phyloP scores from a whole-genome alignment of 2,329 filamentous ascomycete genomes.

The Penicillium freii region DNA sequence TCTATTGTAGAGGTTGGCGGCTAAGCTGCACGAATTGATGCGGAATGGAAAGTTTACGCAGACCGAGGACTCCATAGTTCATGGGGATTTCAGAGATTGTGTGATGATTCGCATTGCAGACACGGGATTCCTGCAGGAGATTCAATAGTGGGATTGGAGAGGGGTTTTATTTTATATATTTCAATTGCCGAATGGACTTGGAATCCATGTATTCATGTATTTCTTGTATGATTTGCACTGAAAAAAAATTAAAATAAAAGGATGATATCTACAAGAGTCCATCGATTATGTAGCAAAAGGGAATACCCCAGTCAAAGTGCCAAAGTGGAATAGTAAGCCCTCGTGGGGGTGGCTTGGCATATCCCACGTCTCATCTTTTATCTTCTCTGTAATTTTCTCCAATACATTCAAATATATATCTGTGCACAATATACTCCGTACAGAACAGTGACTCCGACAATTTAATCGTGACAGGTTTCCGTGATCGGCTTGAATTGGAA shows the following conservation, averaged over 20 bases:
- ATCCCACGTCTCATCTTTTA: not conserved
- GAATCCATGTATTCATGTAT: not conserved
- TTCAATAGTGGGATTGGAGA: not conserved
- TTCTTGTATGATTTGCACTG: slow-evolving; percentile 4
- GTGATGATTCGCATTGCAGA: slow-evolving; percentile 10
- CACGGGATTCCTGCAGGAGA: slow-evolving; percentile 1
- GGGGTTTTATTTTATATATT: not conserved
- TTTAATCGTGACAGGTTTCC: not conserved
- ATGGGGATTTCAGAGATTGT: not conserved
- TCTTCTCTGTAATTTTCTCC: not conserved
- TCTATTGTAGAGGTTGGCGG: not conserved
- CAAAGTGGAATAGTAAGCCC: not conserved
- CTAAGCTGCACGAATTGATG: slow-evolving; percentile 1
- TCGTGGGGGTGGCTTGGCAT: slow-evolving; percentile 3
- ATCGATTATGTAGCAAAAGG: too few species aligned
- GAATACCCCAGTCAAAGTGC: not conserved
- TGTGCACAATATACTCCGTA: not conserved
- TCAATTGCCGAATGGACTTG: not conserved
- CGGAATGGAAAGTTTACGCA: not conserved
- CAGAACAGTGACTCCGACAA: not conserved
- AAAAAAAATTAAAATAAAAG: not conserved
- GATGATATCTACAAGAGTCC: not conserved
- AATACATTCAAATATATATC: not conserved
- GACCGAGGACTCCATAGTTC: not conserved
- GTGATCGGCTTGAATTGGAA: not conserved